Conservation (phyloP, 768 basidiomycete species). For the Ephemerocybe angulata region DNA sequence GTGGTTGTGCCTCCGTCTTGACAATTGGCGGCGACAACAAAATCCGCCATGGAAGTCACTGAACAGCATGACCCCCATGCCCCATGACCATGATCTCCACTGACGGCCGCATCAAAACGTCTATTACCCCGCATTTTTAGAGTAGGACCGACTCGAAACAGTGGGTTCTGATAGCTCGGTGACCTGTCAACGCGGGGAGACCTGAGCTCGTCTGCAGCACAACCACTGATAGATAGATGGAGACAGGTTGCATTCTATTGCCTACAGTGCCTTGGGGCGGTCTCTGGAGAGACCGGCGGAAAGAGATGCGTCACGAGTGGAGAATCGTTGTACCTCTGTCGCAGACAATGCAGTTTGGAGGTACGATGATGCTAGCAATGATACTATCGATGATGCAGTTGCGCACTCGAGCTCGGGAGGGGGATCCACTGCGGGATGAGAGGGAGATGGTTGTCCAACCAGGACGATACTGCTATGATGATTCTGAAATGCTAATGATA, state of each 20-base stretch:
- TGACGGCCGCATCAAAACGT: constrained; percentile 2
- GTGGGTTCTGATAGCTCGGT: not conserved
- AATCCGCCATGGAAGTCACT: not conserved
- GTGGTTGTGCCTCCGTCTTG: no score
- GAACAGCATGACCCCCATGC: not conserved
- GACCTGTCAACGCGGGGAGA: not conserved
- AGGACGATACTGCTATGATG: no score
- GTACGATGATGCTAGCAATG: no score
- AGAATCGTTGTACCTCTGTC: no score
- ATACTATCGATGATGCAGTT: constrained; percentile 3
- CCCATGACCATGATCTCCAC: constrained; percentile 5
- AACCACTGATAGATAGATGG: no score
- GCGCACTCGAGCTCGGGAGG: not conserved
- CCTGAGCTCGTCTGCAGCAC: no score
- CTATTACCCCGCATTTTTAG: constrained; percentile 11
- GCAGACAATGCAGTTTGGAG: no score
- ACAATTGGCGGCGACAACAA: not conserved
- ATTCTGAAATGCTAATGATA: no score
- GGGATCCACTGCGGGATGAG: not conserved
- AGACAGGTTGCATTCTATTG: not conserved
- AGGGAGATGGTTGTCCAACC: no score
- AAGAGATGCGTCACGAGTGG: no score
- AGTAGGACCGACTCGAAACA: not conserved
- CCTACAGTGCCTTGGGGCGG: not conserved
- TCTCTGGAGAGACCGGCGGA: not conserved